Evolutionary conservation across 2,329 filamentous ascomycete species (phyloP).

Genomic region (Monilinia aucupariae): DNA sequence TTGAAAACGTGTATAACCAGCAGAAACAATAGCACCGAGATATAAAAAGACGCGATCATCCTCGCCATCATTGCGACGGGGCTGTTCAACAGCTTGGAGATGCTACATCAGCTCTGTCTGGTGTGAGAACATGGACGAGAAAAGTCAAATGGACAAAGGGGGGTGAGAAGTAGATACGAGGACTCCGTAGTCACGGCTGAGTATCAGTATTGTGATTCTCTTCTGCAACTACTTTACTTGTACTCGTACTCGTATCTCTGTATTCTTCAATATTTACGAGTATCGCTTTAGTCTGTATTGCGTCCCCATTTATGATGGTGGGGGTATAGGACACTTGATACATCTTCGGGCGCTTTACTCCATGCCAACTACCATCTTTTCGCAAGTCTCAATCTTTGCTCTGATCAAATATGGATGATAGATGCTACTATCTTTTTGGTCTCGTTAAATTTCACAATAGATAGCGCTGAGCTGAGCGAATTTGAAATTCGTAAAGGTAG

Average conservation of each 20-base stretch:
- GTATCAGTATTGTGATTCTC: background rate
- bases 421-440: background rate
- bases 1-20: background rate
- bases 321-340: background rate
- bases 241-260: background rate
- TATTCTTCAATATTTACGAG: background rate
- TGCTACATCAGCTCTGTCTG: background rate
- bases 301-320: background rate
- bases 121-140: background rate
- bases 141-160: background rate
- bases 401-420: background rate
- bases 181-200: background rate
- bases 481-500: background rate
- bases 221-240: background rate
- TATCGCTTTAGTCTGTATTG: too few relatives aligned
- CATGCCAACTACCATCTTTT: background rate
- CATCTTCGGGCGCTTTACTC: background rate
- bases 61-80: background rate
- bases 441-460: background rate
- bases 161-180: background rate
- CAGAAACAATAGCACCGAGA: too few relatives aligned
- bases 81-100: background rate
- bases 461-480: too few relatives aligned
- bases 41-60: background rate
- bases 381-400: background rate